Evolutionary conservation across 2,329 filamentous ascomycete species (phyloP).

Genomic region (Fusarium virguliforme): DNA sequence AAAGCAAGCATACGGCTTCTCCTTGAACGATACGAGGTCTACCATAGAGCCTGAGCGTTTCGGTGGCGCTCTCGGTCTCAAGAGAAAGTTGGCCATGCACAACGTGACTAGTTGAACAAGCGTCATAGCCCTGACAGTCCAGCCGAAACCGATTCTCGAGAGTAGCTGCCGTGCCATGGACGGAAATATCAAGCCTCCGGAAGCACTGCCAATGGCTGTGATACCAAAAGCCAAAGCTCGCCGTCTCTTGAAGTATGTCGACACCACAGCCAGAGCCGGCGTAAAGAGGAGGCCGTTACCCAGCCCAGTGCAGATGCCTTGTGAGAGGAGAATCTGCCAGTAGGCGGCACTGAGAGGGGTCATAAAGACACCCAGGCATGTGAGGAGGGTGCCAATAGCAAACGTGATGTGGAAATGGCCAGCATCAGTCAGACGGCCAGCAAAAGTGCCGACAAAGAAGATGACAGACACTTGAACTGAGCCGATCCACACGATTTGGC

Average conservation of each 20-base stretch:
- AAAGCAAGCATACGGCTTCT: background rate
- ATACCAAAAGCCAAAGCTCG: background rate
- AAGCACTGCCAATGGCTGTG: background rate
- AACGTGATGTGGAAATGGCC: background rate
- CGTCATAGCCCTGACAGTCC: background rate
- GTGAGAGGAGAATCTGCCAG: slow-evolving; percentile 9
- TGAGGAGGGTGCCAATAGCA: background rate
- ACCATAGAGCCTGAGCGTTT: background rate
- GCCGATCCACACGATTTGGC: background rate
- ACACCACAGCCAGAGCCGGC: background rate
- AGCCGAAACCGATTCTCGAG: background rate
- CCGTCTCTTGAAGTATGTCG: background rate
- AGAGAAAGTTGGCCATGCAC: background rate
- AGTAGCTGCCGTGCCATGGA: background rate
- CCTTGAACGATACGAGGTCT: background rate
- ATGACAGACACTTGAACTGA: slow-evolving; percentile 1
- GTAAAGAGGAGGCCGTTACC: slow-evolving; percentile 3
- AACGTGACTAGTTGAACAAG: background rate
- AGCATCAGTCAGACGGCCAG: background rate
- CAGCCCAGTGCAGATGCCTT: background rate
- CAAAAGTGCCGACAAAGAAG: slow-evolving; percentile 1
- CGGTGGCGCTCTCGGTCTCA: background rate
- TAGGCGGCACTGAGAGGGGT: background rate
- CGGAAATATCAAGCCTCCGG: background rate
- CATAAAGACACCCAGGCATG: background rate